Percentiles rank a stretch among this genome's conserved stretches.
Evolutionary conservation across 352 stramenopile species (phyloP).

Genomic region (Aphanomyces stellatus): DNA sequence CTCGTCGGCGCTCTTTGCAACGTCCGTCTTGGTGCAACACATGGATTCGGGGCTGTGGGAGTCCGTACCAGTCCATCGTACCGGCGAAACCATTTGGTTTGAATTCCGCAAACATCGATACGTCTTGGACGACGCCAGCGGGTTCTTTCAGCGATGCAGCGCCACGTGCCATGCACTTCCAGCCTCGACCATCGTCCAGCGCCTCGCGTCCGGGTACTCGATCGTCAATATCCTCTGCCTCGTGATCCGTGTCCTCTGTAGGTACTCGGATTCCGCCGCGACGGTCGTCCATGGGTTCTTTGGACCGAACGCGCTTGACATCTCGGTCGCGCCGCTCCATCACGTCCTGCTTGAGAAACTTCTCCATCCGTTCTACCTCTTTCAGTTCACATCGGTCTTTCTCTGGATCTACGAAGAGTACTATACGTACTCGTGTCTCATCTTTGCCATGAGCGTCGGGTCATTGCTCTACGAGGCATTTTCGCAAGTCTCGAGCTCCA

Average conservation of each 20-base stretch:
- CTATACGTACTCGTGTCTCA: constrained; percentile 58
- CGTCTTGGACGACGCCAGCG: constrained; percentile 42
- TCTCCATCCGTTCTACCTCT: constrained; percentile 73
- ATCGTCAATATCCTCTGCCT: background rate
- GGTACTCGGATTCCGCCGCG: constrained; percentile 27
- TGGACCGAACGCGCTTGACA: constrained; percentile 48
- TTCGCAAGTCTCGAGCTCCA: constrained; percentile 51
- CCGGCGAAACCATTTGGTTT: constrained; percentile 35
- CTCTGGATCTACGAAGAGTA: constrained; percentile 68
- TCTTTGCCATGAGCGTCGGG: constrained; percentile 48
- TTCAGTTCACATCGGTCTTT: constrained; percentile 55
- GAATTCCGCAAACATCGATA: constrained; percentile 65
- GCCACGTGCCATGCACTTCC: background rate
- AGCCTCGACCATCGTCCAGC: constrained; percentile 7
- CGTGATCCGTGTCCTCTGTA: background rate
- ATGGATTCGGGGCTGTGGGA: constrained; percentile 39
- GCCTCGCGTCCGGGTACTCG: constrained; percentile 20
- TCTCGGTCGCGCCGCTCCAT: constrained; percentile 38
- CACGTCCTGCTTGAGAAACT: constrained; percentile 54
- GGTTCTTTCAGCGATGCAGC: constrained; percentile 38
- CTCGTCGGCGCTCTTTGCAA: constrained; percentile 29
- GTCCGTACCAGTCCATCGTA: constrained; percentile 27
- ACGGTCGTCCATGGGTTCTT: constrained; percentile 34
- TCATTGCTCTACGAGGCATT: constrained; percentile 65
- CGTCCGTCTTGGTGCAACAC: constrained; percentile 44